Conservation (phyloP, 2,329 filamentous ascomycete species). For the Fusarium coffeatum region DNA sequence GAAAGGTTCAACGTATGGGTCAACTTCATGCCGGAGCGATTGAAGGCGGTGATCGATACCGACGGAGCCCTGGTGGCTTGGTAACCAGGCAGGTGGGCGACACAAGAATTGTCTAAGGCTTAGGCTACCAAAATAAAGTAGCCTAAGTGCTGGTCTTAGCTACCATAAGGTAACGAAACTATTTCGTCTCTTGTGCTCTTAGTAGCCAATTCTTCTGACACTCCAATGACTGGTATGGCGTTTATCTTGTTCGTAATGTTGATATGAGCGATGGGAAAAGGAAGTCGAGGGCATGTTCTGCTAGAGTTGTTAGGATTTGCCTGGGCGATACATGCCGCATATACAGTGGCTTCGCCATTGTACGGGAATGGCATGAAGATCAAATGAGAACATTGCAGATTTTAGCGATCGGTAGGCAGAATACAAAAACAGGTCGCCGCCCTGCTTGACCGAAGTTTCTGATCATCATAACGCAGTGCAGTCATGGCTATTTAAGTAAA, state of each 20-base stretch:
- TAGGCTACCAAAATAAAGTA: not conserved
- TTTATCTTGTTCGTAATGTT: conserved; percentile 16
- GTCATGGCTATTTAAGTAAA: not conserved
- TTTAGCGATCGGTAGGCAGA: not conserved
- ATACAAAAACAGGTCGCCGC: not conserved
- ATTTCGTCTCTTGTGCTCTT: not conserved
- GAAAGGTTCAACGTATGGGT: conserved; percentile 53
- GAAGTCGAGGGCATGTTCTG: not conserved
- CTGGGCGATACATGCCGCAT: not conserved
- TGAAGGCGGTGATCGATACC: conserved; percentile 49
- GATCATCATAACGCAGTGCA: not conserved
- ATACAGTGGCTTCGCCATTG: too few relatives aligned
- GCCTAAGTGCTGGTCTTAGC: too few relatives aligned
- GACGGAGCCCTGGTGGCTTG: conserved; percentile 51
- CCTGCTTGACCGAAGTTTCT: not conserved
- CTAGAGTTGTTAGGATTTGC: not conserved
- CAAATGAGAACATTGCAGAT: not conserved
- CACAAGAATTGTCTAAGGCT: not conserved
- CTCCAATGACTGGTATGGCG: conserved; percentile 3
- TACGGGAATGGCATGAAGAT: not conserved
- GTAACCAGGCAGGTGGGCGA: conserved; percentile 35
- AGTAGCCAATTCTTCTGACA: not conserved
- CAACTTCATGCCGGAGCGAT: conserved; percentile 52
- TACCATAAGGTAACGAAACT: too few relatives aligned
- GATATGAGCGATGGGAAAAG: conserved; percentile 21